Evolutionary conservation across 129 eudicot genomes (phyloP), one percentile per base, ranked within the genome.

Genomic region (Deinandra increscens): DNA sequence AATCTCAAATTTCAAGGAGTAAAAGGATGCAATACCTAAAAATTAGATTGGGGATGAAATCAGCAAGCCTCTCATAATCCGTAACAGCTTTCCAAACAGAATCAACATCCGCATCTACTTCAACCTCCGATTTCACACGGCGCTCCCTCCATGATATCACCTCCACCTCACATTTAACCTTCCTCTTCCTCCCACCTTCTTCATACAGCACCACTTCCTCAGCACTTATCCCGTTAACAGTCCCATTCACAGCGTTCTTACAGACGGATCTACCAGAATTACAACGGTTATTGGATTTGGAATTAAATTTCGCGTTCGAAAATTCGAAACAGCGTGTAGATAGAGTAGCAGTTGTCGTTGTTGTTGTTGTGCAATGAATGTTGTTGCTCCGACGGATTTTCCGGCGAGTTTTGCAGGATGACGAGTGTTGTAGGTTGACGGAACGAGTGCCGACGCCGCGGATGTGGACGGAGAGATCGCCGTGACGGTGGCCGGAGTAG

Each of bases 41-140:
- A 64, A 92, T 91, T 22, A 92, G 89, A 84, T 89, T 92, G 34
- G 98, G 98, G 70, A 92, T 79, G 74, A 86, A 92, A 84, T 92
- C 92, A 69, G 98, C 98, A 44, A 92, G 96, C 74, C 89, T 79
- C 75, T 92, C 98, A 59, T 92, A 92, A 75, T 92, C 98, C 51
- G 98, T 92, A 14, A 92, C 84, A 64, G 89, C 86, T n/a, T 81
- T 71, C 98, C 98, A 91, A 17, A 89, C 95, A 0, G 95, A 87
- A 8, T 86, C 86, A 64, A 92, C 82, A 78, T 84, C 95, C 3
- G 98, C 82, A 83, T 86, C 79, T 4, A 89, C 98, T 20, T 64
- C 34, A 4, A 87, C 87, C 49, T 89, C 82, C 3, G 86, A 91
- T 33, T 75, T 85, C 38, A 92, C 82, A 36, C 95, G 79, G 1